Evolutionary conservation across 2,329 filamentous ascomycete genomes (phyloP), one percentile per base, ranked within the genome.

Genomic region (Fusarium luffae): DNA sequence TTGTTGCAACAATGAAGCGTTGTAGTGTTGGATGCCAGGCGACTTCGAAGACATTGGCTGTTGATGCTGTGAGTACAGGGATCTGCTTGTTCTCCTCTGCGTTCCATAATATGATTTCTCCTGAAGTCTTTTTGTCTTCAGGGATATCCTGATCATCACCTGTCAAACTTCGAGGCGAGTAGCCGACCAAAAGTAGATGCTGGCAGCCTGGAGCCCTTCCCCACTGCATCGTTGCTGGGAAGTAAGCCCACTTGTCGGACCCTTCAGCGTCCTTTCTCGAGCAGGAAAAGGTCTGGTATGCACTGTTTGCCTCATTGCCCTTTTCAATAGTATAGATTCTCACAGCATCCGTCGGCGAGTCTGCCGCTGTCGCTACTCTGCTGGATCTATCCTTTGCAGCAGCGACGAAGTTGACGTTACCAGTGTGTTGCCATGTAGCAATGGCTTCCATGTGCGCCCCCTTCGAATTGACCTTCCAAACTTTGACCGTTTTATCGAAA

Each of bases 11-110:
- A 7, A 88, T 79, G 68, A 90, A 90, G 23, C 81, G 80, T 4
- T 81, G 77, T 47, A 85, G 79, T 0, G 74, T 81, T 0, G 89
- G 88, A 71, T 91, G 89, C 89, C 89, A 91, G 0, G 83, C 79
- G 3, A 90, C 85, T 71, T 91, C 89, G 46, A 91, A 91, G 3
- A 90, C 86, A 59, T 91, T 90, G 47, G 87, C 84, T 1, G 83
- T 84, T 1, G 84, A 84, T 3, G 83, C 85, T 5, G 85, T 84
- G 21, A 82, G 78, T 5, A 90, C 81, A 7, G 79, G 81, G 46
- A 89, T 78, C 46, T 82, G 79, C 12, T 79, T 75, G 12, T 81
- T 80, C 3, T 78, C 79, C 1, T 75, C 57, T 0, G 85, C 83
- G 72, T 91, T 82, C 87, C 88, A 90, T 2, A 90, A 75, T 42